Conservation (phyloP, 1,284 basidiomycete genomes). For the Pholiota adiposa region DNA sequence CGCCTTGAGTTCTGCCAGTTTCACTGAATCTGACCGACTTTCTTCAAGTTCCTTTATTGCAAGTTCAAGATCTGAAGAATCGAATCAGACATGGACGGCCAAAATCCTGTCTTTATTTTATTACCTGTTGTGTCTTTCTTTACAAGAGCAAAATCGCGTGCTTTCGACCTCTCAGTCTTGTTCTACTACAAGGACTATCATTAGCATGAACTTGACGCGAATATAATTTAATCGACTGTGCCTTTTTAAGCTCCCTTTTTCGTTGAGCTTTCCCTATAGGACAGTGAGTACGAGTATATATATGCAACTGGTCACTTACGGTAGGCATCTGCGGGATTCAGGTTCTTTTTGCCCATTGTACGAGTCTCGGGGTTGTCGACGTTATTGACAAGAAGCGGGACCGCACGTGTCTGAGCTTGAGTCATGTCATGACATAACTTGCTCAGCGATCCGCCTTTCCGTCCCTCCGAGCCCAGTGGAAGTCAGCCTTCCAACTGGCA, state of each 20-base stretch:
- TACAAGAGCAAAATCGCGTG: conserved; percentile 80
- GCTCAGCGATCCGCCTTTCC: conserved; percentile 6
- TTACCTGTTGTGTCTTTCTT: conserved; percentile 89
- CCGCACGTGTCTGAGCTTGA: conserved; percentile 41
- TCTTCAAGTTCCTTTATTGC: conserved; percentile 69
- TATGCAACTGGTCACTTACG: conserved; percentile 46
- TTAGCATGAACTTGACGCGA: conserved; percentile 20
- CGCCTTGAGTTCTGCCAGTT: conserved; percentile 68
- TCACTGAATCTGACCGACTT: conserved; percentile 54
- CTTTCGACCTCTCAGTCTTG: conserved; percentile 78
- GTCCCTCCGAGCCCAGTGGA: conserved; percentile 22
- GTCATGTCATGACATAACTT: conserved; percentile 41
- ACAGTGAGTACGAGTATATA: conserved; percentile 16
- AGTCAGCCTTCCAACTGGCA: conserved; percentile 29
- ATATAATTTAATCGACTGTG: conserved; percentile 32
- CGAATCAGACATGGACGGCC: neutral
- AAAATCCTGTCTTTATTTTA: neutral
- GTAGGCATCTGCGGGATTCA: conserved; percentile 86
- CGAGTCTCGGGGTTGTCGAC: conserved; percentile 3
- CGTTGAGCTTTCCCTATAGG: conserved; percentile 79
- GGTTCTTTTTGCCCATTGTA: conserved; percentile 80
- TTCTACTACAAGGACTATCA: conserved; percentile 70
- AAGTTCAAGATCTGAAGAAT: conserved; percentile 63
- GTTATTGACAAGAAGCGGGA: conserved; percentile 9
- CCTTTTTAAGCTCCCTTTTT: conserved; percentile 92